Base-by-base conservation (phyloP, 1,284 basidiomycete species). In the Dichomitus squalens region DNA sequence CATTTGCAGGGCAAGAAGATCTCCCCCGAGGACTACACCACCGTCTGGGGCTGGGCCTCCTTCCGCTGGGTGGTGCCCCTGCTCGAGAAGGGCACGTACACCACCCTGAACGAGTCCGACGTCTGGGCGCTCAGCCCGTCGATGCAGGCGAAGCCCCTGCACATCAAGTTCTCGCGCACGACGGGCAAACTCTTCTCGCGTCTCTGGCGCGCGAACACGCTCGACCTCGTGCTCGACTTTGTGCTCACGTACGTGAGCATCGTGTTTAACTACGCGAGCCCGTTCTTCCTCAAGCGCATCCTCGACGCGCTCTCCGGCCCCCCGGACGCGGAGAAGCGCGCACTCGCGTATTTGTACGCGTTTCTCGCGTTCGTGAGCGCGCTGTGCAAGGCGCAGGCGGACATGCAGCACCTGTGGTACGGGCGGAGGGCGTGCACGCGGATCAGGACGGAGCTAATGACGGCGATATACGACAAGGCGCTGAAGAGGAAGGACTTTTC, bases 401-500 rank as follows among this genome's bases (percentile, higher is more conserved):
- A 95, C 63, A 74, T 92, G 2, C 83, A 90, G 53, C 92, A 93
- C 68, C 76, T 95, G 2, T 94, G 90, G 87, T 85, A 83, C 62
- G 83, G 86, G 11, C 81, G 92, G 21, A 81, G 92, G n/a, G 88
- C 86, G 0, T 72, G 79, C 8, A 87, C 88, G 11, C 78, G 91
- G 20, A 82, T 90, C 21, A 83, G 88, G 16, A 80, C 84, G 4
- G 86, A 90, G 72, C 79, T 95, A 14, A 93, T 90, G 79, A 82
- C 90, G 0, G 79, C 90, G 0, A 90, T 97, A 53, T 98, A 96
- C 68, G 90, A 95, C 71, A 97, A 97, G 72, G 88, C 95, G 0
- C 76, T 97, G 39, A 90, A 90, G 69, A 79, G 93, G 25, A 90
- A 87, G 68, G 94, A 97, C 71, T 88, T 88, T 56, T 90, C 90